phyloP scores from a whole-genome alignment of 2,329 filamentous ascomycete genomes.

The Harringtonia aguacate region DNA sequence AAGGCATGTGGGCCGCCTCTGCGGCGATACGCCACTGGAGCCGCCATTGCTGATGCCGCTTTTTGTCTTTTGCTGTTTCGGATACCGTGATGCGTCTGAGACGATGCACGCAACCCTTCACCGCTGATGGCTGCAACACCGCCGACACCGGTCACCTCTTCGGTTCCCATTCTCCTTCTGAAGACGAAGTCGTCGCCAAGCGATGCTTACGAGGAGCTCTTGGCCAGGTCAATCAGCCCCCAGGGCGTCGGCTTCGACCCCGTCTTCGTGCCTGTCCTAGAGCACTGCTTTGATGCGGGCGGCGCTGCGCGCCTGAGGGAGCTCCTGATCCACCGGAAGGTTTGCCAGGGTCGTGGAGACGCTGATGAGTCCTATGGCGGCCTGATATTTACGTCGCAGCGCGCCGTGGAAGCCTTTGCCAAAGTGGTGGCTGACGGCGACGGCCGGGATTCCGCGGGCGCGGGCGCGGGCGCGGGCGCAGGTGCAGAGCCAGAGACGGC shows the following conservation, averaged over 20 bases:
- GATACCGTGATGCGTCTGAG: too few species aligned
- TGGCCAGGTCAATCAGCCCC: constrained; percentile 30
- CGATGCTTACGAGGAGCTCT: constrained; percentile 63
- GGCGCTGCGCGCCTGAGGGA: constrained; percentile 42
- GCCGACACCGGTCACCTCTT: background rate
- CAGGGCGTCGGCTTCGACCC: constrained; percentile 39
- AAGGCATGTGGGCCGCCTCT: too few species aligned
- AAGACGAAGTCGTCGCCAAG: constrained; percentile 65
- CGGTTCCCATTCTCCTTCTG: constrained; percentile 54
- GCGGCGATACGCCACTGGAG: too few species aligned
- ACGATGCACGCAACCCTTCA: too few species aligned
- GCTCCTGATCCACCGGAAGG: constrained; percentile 32
- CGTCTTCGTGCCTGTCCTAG: constrained; percentile 64
- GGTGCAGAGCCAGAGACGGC: constrained; percentile 11
- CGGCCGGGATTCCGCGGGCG: too few species aligned
- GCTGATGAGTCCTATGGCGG: constrained; percentile 49
- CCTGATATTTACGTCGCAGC: constrained; percentile 76
- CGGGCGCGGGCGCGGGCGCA: too few species aligned
- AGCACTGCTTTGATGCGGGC: constrained; percentile 54
- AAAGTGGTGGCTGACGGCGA: constrained; percentile 45
- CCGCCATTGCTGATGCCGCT: too few species aligned
- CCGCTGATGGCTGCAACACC: constrained; percentile 3
- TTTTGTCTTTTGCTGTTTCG: too few species aligned
- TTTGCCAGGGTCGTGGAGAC: constrained; percentile 20
- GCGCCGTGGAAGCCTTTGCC: constrained; percentile 70